A percentile compares a stretch with the other conserved stretches of the same genome.
Conservation (phyloP, 2,329 filamentous ascomycete genomes). For the Pseudogymnoascus sp. region DNA sequence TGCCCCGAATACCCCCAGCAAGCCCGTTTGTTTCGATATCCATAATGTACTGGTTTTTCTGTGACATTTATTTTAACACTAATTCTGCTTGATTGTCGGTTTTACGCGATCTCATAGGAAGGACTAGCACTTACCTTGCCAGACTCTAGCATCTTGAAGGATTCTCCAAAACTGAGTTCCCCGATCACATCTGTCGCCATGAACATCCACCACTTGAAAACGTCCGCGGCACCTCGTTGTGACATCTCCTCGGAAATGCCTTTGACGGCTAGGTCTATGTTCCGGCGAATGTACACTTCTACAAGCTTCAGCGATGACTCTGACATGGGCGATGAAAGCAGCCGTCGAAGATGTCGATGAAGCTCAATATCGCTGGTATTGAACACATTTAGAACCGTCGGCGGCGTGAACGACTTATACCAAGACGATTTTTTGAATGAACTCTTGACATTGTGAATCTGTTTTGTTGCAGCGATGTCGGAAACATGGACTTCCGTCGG, state of each 20-base stretch:
- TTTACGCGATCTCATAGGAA: neutral
- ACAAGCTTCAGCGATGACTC: constrained; percentile 30
- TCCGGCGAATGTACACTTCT: constrained; percentile 30
- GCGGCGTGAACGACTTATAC: constrained; percentile 24
- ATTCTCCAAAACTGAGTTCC: constrained; percentile 48
- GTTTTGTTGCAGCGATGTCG: constrained; percentile 29
- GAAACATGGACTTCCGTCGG: constrained; percentile 36
- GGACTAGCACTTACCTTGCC: constrained; percentile 35
- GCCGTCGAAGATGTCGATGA: constrained; percentile 35
- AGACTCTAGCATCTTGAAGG: constrained; percentile 44
- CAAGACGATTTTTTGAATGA: constrained; percentile 30
- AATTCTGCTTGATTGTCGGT: neutral
- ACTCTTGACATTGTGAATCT: constrained; percentile 30
- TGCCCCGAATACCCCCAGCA: neutral
- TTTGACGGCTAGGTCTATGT: constrained; percentile 34
- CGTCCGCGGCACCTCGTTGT: constrained; percentile 33
- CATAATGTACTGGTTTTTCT: neutral
- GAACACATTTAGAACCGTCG: constrained; percentile 32
- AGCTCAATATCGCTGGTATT: constrained; percentile 33
- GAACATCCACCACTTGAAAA: constrained; percentile 48
- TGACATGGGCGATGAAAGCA: constrained; percentile 37
- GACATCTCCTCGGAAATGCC: constrained; percentile 40
- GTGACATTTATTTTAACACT: neutral
- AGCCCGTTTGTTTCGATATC: neutral
- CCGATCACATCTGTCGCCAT: constrained; percentile 49